phyloP scores from a whole-genome alignment of 2,329 filamentous ascomycete genomes.

The Thelonectria rubi region DNA sequence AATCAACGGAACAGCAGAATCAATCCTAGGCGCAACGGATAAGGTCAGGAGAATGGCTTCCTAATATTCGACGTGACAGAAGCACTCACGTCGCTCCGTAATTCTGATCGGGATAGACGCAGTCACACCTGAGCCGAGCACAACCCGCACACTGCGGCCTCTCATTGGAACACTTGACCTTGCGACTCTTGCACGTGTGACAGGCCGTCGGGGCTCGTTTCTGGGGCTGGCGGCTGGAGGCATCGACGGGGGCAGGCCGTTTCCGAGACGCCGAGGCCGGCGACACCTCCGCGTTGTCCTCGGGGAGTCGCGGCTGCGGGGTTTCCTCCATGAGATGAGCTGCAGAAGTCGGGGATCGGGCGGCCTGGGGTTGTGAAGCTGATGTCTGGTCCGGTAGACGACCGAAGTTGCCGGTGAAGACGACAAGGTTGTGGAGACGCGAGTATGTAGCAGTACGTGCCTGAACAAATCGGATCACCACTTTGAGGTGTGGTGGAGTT shows the following conservation, averaged over 20 bases:
- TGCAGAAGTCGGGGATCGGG: background rate
- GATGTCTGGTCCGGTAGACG: background rate
- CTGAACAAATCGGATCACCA: too few species aligned
- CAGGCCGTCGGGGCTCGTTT: conserved; percentile 18
- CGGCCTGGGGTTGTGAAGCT: background rate
- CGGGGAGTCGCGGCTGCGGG: conserved; percentile 7
- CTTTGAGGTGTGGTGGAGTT: too few species aligned
- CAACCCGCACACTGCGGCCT: conserved; percentile 12
- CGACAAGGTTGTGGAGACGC: too few species aligned
- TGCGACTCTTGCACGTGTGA: conserved; percentile 20
- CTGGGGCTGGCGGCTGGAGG: background rate
- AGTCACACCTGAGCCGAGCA: conserved; percentile 13
- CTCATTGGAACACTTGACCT: conserved; percentile 20
- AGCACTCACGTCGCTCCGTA: background rate
- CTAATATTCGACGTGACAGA: too few species aligned
- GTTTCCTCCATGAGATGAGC: conserved; percentile 3
- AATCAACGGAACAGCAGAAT: conserved; percentile 6
- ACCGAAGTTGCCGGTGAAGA: background rate
- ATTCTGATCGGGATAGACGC: conserved; percentile 15
- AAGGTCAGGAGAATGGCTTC: background rate
- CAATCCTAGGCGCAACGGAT: background rate
- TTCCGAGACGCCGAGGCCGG: conserved; percentile 4
- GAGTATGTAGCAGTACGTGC: too few species aligned
- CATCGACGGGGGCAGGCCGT: conserved; percentile 13
- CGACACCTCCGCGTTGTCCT: background rate